Evolutionary conservation across 768 basidiomycete species (phyloP).

Genomic region (Suillus plorans): DNA sequence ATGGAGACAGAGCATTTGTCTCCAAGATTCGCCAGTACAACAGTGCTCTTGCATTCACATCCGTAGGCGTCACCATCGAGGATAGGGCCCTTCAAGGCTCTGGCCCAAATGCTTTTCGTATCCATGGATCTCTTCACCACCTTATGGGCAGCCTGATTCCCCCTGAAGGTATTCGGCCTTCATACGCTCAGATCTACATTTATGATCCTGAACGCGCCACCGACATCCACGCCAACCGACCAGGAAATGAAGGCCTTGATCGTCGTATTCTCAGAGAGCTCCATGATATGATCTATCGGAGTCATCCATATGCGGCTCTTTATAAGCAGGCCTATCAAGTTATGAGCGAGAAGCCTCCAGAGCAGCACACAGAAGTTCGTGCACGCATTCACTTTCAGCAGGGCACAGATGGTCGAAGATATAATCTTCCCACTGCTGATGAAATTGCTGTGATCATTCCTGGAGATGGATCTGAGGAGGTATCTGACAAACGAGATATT

Average conservation of each 20-base stretch:
- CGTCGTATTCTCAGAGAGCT: conserved; percentile 20
- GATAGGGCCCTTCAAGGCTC: conserved; percentile 24
- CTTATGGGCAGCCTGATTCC: conserved; percentile 33
- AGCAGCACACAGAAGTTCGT: conserved; percentile 14
- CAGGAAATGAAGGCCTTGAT: conserved; percentile 23
- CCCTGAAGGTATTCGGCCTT: conserved; percentile 14
- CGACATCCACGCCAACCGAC: conserved; percentile 14
- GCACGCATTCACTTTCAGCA: conserved; percentile 12
- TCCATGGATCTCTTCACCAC: conserved; percentile 40
- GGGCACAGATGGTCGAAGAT: conserved; percentile 30
- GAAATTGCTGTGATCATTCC: conserved; percentile 40
- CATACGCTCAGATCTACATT: conserved; percentile 43
- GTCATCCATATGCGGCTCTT: conserved; percentile 29
- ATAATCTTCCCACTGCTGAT: conserved; percentile 44
- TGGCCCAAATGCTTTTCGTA: conserved; percentile 35
- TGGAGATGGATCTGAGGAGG: conserved; percentile 22
- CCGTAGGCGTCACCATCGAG: conserved; percentile 33
- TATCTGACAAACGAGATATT: conserved; percentile 31
- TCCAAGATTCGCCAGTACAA: conserved; percentile 42
- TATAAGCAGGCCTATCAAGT: conserved; percentile 35
- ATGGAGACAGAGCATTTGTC: conserved; percentile 27
- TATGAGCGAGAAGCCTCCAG: conserved; percentile 20
- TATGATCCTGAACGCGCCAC: conserved; percentile 38
- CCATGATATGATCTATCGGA: conserved; percentile 20
- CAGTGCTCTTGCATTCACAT: conserved; percentile 40